phyloP scores from a whole-genome alignment of 2,329 filamentous ascomycete genomes.

The Didymella exigua region DNA sequence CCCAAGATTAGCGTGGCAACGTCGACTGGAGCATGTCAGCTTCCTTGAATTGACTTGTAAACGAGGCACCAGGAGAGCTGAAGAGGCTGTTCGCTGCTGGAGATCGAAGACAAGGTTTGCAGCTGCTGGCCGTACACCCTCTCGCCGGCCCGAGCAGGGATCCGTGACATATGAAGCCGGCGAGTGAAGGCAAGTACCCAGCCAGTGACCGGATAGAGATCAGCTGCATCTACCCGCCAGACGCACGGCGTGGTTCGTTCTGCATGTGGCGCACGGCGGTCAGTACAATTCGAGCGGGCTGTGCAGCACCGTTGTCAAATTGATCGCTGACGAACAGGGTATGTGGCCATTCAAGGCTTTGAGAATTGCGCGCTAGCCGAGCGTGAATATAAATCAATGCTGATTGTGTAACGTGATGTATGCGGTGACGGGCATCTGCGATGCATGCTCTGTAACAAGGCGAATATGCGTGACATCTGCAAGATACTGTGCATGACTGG shows the following conservation, averaged over 20 bases:
- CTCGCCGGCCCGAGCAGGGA: conserved; percentile 30
- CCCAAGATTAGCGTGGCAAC: conserved; percentile 7
- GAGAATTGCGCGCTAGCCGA: conserved; percentile 28
- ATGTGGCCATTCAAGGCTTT: conserved; percentile 24
- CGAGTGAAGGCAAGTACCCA: conserved; percentile 25
- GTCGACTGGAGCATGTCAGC: conserved; percentile 1
- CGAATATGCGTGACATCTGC: conserved; percentile 48
- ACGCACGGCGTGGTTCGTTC: conserved; percentile 30
- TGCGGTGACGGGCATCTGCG: conserved; percentile 31
- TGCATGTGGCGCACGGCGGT: conserved; percentile 40
- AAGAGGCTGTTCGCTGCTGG: conserved; percentile 18
- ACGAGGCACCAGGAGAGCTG: conserved; percentile 17
- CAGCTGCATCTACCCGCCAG: conserved; percentile 33
- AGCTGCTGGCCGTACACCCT: conserved; percentile 33
- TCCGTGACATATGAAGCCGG: conserved; percentile 18
- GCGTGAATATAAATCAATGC: conserved; percentile 37
- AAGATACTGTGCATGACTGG: conserved; percentile 42
- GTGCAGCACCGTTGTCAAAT: conserved; percentile 40
- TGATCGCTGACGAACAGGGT: conserved; percentile 33
- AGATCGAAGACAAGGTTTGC: conserved; percentile 17
- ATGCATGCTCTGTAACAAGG: conserved; percentile 42
- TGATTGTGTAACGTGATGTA: conserved; percentile 40
- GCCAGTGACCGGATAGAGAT: conserved; percentile 38
- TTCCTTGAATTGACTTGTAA: neutral
- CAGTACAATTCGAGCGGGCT: conserved; percentile 37